Evolutionary conservation across 2,329 filamentous ascomycete species (phyloP), one percentile per base, ranked within the genome.

Genomic region (Dactylella cylindrospora): DNA sequence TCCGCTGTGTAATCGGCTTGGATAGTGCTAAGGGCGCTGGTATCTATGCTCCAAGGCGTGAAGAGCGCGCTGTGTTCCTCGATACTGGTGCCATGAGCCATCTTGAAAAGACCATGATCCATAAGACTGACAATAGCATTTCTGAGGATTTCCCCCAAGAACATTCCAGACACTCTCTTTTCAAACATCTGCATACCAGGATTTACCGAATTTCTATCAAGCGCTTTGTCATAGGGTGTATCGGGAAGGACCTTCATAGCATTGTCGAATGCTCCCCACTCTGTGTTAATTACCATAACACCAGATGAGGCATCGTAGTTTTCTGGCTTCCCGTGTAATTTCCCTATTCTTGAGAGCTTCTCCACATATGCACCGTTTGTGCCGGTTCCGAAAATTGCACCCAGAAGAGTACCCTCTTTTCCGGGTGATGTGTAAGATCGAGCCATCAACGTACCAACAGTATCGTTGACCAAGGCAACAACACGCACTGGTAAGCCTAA

Each of bases 241-340:
- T 84, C 85, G 38, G 91, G 93, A 32, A 98, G 79, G 15, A 95
- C 86, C 68, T 85, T 88, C 66, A 97, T 82, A 68, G 86, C 82
- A 75, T 97, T 97, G 75, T 98, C 93, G 70, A 98, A 98, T 54
- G 89, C 95, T 65, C 93, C 93, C 93, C 93, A 98, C 76, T 98
- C 93, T 0, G 88, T 91, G 76, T 98, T 98, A 75, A 98, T 81
- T 57, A 98, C 89, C 93, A 98, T 98, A 68, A 94, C 83, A 46
- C 90, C 90, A 0, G 90, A 94, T 6, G 83, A 83, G 41, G 78
- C 78, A 73, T 96, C 89, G 68, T 86, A 93, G 3, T 85, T 78
- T 70, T 36, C 72, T 72, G 1, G 70, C 69, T 53, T 86, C 76
- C 12, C 81, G 76, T 35, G 73, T 67, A 38, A 75, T 74, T 97